Evolutionary conservation across 2,329 filamentous ascomycete species (phyloP), one percentile per base, ranked within the genome.

Genomic region (Cladophialophora carrionii): DNA sequence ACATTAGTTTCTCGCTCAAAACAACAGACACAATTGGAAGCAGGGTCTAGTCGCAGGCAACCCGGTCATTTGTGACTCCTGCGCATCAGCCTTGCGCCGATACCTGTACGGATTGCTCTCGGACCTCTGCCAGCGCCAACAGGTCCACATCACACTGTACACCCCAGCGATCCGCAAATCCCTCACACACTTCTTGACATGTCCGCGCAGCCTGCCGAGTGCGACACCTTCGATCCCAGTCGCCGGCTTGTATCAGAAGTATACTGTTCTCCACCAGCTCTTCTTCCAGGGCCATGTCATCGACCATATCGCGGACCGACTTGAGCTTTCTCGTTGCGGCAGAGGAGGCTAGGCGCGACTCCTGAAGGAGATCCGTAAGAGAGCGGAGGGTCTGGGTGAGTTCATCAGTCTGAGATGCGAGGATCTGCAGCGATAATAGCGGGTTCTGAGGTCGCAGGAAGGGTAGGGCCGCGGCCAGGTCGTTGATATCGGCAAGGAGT

Each of bases 351-450:
- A 98, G 94, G 12, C 92, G 88, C 34, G 90, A 92, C 89, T 98
- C 96, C 77, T 98, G 94, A 37, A 99, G 83, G 3, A 91, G 93
- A 76, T 99, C 95, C 6, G 91, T 92, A 4, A 99, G 83, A 70
- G 92, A 90, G 71, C 91, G 92, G 54, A 99, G 85, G 6, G 91
- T 91, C 72, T 91, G 86, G 8, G 94, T 86, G 31, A 94, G 80
- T 67, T 92, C 90, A 29, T 85, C 81, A 0, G 90, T 93, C 68
- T 91, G 82, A 6, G 85, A 82, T 74, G 91, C 88, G 58, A 94
- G 83, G 24, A 86, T 84, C 64, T 87, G 83, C 53, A 93, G 79
- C 9, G 90, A 90, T 71, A 84, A 83, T 71, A 90, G 84, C 74
- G 67, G 89, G 58, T 79, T 76, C n/a, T 70, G 67, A n/a, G 64